Evolutionary conservation across 208 protist genomes (phyloP).

Genomic region (Leishmania tropica): DNA sequence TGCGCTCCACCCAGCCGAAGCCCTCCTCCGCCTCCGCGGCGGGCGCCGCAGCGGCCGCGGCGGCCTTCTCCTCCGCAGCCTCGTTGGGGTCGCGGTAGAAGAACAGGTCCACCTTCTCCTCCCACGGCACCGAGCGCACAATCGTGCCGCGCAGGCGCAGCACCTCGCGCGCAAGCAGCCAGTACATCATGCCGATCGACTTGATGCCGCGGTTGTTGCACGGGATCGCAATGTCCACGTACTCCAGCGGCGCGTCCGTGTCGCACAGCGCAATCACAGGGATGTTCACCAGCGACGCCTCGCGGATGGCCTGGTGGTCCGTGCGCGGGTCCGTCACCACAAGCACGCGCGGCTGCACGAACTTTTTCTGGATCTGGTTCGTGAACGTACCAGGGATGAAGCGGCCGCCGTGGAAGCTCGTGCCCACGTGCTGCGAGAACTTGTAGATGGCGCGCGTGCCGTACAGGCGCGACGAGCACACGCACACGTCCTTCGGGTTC

Average conservation of each 20-base stretch:
- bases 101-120: slow-evolving; percentile 99
- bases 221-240: slow-evolving; percentile 99
- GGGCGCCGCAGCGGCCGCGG: slow-evolving; percentile 27
- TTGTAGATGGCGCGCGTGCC: slow-evolving; percentile 98
- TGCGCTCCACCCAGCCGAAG: slow-evolving; percentile 76
- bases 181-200: slow-evolving; percentile 99
- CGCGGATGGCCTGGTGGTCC: slow-evolving; percentile 96
- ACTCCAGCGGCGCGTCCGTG: slow-evolving; percentile 96
- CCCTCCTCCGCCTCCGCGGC: slow-evolving; percentile 56
- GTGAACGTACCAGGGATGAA: slow-evolving; percentile 99
- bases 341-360: slow-evolving; percentile 98
- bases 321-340: slow-evolving; percentile 97
- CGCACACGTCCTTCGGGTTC: slow-evolving; percentile 97
- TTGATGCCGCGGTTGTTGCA: slow-evolving; percentile 97
- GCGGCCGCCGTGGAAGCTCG: slow-evolving; percentile 91
- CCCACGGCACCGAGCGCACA: slow-evolving; percentile 93
- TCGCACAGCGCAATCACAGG: slow-evolving; percentile 99
- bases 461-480: slow-evolving; percentile 95
- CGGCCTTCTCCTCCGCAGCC: slow-evolving; percentile 70
- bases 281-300: slow-evolving; percentile 99
- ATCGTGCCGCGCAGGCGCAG: slow-evolving; percentile 96
- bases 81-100: slow-evolving; percentile 98
- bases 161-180: slow-evolving; percentile 98
- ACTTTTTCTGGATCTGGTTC: slow-evolving; percentile 98
- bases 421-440: slow-evolving; percentile 96